phyloP scores from a whole-genome alignment of 2,329 filamentous ascomycete genomes.

The Madurella mycetomatis region DNA sequence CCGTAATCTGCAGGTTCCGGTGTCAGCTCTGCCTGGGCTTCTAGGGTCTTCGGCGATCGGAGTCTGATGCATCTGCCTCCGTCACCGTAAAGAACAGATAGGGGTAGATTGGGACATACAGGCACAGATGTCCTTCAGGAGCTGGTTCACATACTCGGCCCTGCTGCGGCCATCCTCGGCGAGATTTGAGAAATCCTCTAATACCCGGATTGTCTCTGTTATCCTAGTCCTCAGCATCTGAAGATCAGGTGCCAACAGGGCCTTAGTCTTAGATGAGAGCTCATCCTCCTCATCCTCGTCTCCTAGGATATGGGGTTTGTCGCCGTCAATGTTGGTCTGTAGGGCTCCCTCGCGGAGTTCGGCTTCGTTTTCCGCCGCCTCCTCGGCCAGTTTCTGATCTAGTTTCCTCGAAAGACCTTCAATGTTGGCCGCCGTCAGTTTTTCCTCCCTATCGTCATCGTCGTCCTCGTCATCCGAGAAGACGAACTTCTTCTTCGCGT shows the following conservation, averaged over 20 bases:
- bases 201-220: conserved; percentile 85
- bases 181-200: conserved; percentile 82
- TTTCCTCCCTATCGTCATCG: conserved; percentile 81
- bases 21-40: background rate
- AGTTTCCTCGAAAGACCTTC: conserved; percentile 83
- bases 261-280: conserved; percentile 53
- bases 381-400: conserved; percentile 69
- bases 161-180: conserved; percentile 76
- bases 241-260: conserved; percentile 77
- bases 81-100: no score
- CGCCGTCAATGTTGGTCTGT: conserved; percentile 88
- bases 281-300: conserved; percentile 57
- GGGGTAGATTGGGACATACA: conserved; percentile 36
- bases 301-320: conserved; percentile 63
- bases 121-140: conserved; percentile 86
- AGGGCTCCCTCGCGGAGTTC: conserved; percentile 81
- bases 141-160: conserved; percentile 79
- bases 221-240: conserved; percentile 84
- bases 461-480: conserved; percentile 98
- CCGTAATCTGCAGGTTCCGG: conserved; percentile 64
- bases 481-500: conserved; percentile 57
- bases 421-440: conserved; percentile 92
- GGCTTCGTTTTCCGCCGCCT: conserved; percentile 76
- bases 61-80: no score
- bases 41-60: no score